phyloP scores from a whole-genome alignment of 2,329 filamentous ascomycete genomes.

The Onygena corvina region DNA sequence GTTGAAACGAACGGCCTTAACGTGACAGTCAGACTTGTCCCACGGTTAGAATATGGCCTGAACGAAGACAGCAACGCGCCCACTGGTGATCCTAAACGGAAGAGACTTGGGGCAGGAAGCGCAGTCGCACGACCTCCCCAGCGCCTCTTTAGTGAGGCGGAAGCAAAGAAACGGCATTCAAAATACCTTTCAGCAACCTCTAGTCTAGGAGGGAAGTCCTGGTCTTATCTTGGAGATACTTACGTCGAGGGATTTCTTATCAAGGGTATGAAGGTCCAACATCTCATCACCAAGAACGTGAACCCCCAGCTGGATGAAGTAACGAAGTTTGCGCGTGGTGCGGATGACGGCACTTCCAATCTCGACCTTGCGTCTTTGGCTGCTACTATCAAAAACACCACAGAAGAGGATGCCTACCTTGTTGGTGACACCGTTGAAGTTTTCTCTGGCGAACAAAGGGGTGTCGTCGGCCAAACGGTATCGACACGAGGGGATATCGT shows the following conservation, averaged over 20 bases:
- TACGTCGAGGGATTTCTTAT: conserved; percentile 89
- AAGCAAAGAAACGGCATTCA: conserved; percentile 78
- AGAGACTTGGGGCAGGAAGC: conserved; percentile 48
- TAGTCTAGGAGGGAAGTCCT: conserved; percentile 53
- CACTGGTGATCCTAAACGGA: conserved; percentile 58
- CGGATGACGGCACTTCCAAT: conserved; percentile 85
- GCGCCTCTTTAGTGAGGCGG: conserved; percentile 80
- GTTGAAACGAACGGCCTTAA: conserved; percentile 88
- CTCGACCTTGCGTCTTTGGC: conserved; percentile 84
- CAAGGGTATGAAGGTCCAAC: conserved; percentile 84
- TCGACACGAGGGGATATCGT: conserved; percentile 88
- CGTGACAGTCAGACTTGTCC: conserved; percentile 75
- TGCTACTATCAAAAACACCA: conserved; percentile 74
- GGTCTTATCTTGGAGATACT: conserved; percentile 74
- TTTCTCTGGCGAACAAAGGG: conserved; percentile 87
- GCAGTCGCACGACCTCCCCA: conserved; percentile 65
- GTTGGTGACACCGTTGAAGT: conserved; percentile 95
- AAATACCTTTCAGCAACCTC: conserved; percentile 45
- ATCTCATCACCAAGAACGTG: conserved; percentile 74
- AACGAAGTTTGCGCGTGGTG: conserved; percentile 78
- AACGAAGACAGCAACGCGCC: conserved; percentile 60
- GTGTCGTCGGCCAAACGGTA: conserved; percentile 72
- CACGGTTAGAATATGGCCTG: conserved; percentile 79
- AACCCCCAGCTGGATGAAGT: conserved; percentile 91
- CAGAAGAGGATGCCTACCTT: conserved; percentile 69